These are phyloP conservation scores for Phaeosphaeriaceae sp. DNA, from an alignment of 2,329 filamentous ascomycete genomes.

Conservation along the genomic window DNA sequence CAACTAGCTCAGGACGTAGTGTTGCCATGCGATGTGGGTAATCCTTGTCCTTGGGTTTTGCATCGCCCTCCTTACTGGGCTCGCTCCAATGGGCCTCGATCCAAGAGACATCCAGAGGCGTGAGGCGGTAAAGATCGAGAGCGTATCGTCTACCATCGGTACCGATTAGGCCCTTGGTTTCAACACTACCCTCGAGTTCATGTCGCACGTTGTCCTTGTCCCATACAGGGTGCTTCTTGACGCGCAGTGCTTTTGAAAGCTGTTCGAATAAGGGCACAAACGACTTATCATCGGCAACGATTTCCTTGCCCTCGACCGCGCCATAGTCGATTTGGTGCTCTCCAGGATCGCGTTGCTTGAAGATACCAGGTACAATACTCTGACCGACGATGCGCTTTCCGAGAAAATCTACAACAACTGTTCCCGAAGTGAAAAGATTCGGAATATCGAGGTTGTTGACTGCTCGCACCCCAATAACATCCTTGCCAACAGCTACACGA, in stretches of 20 bases:
- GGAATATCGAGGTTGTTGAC: conserved; percentile 98
- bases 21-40: conserved; percentile 98
- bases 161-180: conserved; percentile 96
- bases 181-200: conserved; percentile 92
- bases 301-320: conserved; percentile 94
- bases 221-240: conserved; percentile 97
- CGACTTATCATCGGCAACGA: conserved; percentile 86
- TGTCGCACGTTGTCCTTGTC: conserved; percentile 92
- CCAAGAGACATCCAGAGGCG: conserved; percentile 89
- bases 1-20: conserved; percentile 86
- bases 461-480: conserved; percentile 89
- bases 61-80: conserved; percentile 53
- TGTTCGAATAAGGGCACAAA: conserved; percentile 87
- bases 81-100: conserved; percentile 73
- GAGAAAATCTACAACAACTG: conserved; percentile 94
- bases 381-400: conserved; percentile 97
- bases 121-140: conserved; percentile 94
- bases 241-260: conserved; percentile 85
- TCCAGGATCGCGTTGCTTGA: conserved; percentile 95
- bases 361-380: conserved; percentile 97
- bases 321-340: conserved; percentile 99
- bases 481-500: conserved; percentile 93
- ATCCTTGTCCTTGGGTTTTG: conserved; percentile 55
- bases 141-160: conserved; percentile 97
- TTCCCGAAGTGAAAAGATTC: conserved; percentile 92